These are phyloP conservation scores for Panus rudis DNA, from an alignment of 768 basidiomycete species.

Conservation along the genomic window DNA sequence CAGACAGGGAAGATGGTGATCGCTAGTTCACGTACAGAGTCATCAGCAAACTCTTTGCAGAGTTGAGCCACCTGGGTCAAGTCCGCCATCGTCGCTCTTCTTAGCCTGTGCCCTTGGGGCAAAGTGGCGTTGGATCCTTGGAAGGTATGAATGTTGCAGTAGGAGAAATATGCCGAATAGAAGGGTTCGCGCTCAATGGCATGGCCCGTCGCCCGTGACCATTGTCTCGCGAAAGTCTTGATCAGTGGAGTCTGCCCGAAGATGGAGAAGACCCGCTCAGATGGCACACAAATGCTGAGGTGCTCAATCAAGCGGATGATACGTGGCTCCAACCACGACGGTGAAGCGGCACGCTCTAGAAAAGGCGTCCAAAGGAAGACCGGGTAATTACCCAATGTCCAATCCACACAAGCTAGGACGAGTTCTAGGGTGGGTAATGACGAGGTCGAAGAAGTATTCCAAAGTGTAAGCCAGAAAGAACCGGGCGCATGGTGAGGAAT, in stretches of 20 bases:
- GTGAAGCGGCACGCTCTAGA: conserved; percentile 18
- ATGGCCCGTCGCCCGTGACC: conserved; percentile 37
- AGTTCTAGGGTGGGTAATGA: conserved; percentile 30
- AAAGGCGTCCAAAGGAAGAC: conserved; percentile 44
- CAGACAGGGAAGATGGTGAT: not conserved
- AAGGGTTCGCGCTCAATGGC: conserved; percentile 35
- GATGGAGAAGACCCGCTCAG: conserved; percentile 43
- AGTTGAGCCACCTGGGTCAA: conserved; percentile 34
- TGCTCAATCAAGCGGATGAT: conserved; percentile 30
- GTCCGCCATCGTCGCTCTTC: conserved; percentile 34
- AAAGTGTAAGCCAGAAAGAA: conserved; percentile 45
- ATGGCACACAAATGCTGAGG: conserved; percentile 30
- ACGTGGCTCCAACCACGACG: conserved; percentile 29
- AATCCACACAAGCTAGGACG: conserved; percentile 40
- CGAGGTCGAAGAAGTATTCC: conserved; percentile 29
- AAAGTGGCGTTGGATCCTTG: conserved; percentile 17
- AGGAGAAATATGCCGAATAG: conserved; percentile 42
- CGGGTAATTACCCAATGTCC: conserved; percentile 40
- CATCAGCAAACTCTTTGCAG: conserved; percentile 44
- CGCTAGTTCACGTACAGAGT: conserved; percentile 34
- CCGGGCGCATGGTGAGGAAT: conserved; percentile 15
- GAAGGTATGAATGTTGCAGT: conserved; percentile 35
- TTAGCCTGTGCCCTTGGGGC: conserved; percentile 29
- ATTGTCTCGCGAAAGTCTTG: conserved; percentile 35
- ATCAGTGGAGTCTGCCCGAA: conserved; percentile 39